Conservation (phyloP, 306 rosid species). For the Lotus japonicus region DNA sequence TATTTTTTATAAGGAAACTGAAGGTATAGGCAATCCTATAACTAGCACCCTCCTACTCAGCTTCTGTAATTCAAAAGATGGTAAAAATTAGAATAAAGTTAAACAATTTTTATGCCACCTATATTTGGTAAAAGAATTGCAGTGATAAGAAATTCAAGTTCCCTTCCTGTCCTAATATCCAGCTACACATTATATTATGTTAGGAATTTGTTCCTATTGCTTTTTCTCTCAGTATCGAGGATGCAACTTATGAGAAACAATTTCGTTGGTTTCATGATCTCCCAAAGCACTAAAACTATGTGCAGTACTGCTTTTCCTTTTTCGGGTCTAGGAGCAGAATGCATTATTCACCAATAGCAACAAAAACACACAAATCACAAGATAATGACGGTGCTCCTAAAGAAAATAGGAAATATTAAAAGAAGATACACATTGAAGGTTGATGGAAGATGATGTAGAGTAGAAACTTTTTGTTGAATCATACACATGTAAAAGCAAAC, state of each 20-base stretch:
- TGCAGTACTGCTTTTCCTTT: too few relatives aligned
- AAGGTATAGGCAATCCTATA: neutral
- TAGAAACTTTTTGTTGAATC: neutral
- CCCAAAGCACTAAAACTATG: neutral
- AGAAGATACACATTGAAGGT: neutral
- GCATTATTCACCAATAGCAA: neutral
- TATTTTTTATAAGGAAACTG: too few relatives aligned
- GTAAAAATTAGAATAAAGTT: neutral
- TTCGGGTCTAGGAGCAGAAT: neutral
- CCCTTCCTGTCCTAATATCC: neutral
- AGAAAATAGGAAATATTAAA: neutral
- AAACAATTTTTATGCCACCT: neutral
- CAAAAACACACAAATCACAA: neutral
- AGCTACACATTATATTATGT: neutral
- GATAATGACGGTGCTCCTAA: neutral
- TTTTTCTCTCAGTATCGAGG: too few relatives aligned
- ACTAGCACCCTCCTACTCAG: neutral
- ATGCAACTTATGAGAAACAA: neutral
- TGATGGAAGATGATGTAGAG: neutral
- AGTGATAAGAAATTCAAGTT: neutral
- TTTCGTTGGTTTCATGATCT: neutral
- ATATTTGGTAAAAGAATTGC: neutral
- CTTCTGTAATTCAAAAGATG: neutral
- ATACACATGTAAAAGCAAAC: neutral
- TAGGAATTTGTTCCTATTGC: neutral